Base-by-base conservation (phyloP, 768 basidiomycete species). In the Boletus rex-veris region DNA sequence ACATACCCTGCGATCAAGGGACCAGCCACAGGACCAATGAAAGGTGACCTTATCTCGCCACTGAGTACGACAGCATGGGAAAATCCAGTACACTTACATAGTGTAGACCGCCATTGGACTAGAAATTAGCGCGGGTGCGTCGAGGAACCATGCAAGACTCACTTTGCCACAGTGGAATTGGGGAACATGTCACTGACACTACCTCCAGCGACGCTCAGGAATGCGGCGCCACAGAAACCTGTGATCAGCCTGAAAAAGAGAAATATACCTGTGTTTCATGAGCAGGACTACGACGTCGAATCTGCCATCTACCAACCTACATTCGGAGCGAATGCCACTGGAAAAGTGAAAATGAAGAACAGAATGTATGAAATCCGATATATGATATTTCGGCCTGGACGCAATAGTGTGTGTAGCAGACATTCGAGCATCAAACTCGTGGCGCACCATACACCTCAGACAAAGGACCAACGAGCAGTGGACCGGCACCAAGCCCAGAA, bases 271-370 rank as follows among this genome's bases (percentile, higher is more conserved):
- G 54, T 43, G 33, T 31, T 48, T 39, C 16, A 39, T 44, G 44
- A 50, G 42, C 31, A 31, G 11, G 21, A 6, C 51, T 16, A 37
- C 5, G 33, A 35, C 7, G 9, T 36, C 15, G 19, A 45, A 42
- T 4, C 18, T 35, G 43, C 7, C 11, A 11, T 30, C 15, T 12
- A 15, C 30, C 44, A 46, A 85, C 85, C 77, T 21, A 83, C 77
- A 59, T 88, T 75, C 4, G 82, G 83, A 2, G 87, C 79, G 55
- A 92, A 91, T 1, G 88, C 86, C 7, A 88, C 82, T 0, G 88
- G 85, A 62, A 85, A 86, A 18, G 83, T 81, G 51, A 86, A 77
- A 1, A 35, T 6, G 33, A 35, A 35, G 12, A 14, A 35, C 10
- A 35, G 11, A 10, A 35, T 35, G 33, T 35, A 35, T 5, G 33